Percentiles rank a stretch among this genome's conserved stretches.
Evolutionary conservation across 768 basidiomycete species (phyloP).

Genomic region (Cystofilobasidium bisporidii): DNA sequence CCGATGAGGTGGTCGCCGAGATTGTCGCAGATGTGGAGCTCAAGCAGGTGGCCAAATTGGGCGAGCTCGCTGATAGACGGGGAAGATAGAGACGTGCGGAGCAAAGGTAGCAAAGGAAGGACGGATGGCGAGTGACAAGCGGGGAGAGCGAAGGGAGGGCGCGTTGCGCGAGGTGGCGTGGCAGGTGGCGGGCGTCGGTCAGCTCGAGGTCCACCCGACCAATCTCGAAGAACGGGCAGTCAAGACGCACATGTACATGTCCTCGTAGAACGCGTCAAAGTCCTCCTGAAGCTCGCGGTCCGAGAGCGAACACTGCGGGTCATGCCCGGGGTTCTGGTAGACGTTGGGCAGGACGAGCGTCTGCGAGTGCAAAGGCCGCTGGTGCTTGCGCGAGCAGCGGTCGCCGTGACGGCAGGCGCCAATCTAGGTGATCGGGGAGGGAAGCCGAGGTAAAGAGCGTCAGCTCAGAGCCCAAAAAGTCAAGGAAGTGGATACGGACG

Average conservation of each 20-base stretch:
- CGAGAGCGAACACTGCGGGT: constrained; percentile 75
- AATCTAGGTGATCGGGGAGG: constrained; percentile 59
- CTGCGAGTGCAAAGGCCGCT: constrained; percentile 83
- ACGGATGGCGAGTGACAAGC: no score
- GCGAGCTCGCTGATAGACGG: constrained; percentile 53
- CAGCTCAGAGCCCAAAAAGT: no score
- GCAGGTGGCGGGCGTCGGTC: no score
- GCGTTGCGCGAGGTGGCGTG: no score
- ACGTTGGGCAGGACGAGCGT: constrained; percentile 94
- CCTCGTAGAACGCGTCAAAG: constrained; percentile 53
- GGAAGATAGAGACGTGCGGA: background rate
- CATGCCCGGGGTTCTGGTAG: constrained; percentile 95
- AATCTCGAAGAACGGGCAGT: background rate
- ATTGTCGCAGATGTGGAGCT: constrained; percentile 98
- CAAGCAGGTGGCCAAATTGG: constrained; percentile 89
- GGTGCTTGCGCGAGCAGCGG: constrained; percentile 93
- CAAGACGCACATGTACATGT: constrained; percentile 60
- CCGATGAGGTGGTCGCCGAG: constrained; percentile 98
- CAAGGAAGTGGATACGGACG: background rate
- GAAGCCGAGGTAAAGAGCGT: no score
- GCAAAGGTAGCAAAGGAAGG: background rate
- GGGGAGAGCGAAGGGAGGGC: no score
- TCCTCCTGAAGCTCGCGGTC: constrained; percentile 53
- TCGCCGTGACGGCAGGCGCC: constrained; percentile 98
- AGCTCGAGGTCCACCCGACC: no score